A percentile compares a stretch with the other conserved stretches of the same genome.
These are phyloP conservation scores for Aspergillus mulundensis DNA, from an alignment of 495 filamentous ascomycete species.

Conservation along the genomic window DNA sequence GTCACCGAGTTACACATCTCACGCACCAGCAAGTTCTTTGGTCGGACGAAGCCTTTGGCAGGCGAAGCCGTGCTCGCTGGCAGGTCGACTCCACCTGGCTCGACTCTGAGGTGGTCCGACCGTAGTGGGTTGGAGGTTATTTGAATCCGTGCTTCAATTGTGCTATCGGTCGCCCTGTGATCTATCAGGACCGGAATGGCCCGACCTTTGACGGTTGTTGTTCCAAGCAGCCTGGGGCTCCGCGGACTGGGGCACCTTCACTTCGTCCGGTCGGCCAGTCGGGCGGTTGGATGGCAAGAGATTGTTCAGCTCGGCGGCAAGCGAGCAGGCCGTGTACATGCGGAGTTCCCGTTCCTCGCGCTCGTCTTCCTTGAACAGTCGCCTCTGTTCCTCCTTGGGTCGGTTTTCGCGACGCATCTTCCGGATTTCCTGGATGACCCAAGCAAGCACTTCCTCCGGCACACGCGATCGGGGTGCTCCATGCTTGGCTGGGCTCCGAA, in stretches of 20 bases:
- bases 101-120: background rate
- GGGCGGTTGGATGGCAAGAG: conserved; percentile 42
- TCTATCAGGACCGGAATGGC: conserved; percentile 37
- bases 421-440: conserved; percentile 86
- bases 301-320: conserved; percentile 59
- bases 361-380: conserved; percentile 83
- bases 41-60: conserved; percentile 7
- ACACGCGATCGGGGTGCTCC: conserved; percentile 67
- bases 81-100: background rate
- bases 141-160: background rate
- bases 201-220: conserved; percentile 52
- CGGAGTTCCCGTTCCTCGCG: conserved; percentile 82
- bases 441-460: conserved; percentile 84
- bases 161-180: conserved; percentile 33
- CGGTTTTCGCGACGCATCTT: conserved; percentile 72
- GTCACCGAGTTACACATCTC: conserved; percentile 12
- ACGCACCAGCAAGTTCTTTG: conserved; percentile 10
- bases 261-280: conserved; percentile 32
- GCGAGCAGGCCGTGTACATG: conserved; percentile 65
- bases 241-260: conserved; percentile 45
- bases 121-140: background rate
- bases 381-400: conserved; percentile 72
- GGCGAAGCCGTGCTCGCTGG: background rate
- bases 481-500: conserved; percentile 72
- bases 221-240: conserved; percentile 64